Percentiles rank a stretch among this genome's conserved stretches.
These are phyloP conservation scores for Plasmodium vivax DNA, from an alignment of 169 alveolate genomes.

Conservation along the genomic window DNA sequence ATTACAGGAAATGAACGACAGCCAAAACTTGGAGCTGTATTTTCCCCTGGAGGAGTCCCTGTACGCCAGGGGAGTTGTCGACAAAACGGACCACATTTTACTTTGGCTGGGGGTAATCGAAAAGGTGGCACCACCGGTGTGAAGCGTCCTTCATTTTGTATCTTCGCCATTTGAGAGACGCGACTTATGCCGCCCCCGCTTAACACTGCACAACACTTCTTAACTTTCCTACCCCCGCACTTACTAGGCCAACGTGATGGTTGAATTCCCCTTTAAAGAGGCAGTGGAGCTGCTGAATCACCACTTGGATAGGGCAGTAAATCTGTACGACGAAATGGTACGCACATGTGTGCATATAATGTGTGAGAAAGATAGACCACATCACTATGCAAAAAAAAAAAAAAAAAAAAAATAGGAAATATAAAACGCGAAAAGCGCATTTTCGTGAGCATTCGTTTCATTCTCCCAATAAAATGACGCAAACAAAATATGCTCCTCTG, in stretches of 20 bases:
- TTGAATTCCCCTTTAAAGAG: conserved; percentile 90
- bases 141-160: conserved; percentile 7
- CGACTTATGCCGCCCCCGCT: background rate
- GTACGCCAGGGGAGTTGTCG: conserved; percentile 87
- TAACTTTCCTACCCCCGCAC: background rate
- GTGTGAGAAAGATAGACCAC: background rate
- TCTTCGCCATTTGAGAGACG: background rate
- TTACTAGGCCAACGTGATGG: conserved; percentile 89
- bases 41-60: conserved; percentile 87
- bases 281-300: conserved; percentile 86
- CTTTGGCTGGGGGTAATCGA: conserved; percentile 90
- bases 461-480: background rate
- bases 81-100: conserved; percentile 85
- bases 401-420: background rate
- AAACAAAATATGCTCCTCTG: conserved; percentile 1
- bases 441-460: background rate
- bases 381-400: background rate
- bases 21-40: conserved; percentile 43
- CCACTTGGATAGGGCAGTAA: conserved; percentile 82
- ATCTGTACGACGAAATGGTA: conserved; percentile 77
- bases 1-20: conserved; percentile 51
- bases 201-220: background rate
- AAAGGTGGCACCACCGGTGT: background rate
- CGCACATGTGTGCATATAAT: conserved; percentile 8
- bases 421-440: background rate